Percentiles rank a stretch among this genome's conserved stretches.
Evolutionary conservation across 148 eudicot species (phyloP).

Genomic region (Dysphania ambrosioides): DNA sequence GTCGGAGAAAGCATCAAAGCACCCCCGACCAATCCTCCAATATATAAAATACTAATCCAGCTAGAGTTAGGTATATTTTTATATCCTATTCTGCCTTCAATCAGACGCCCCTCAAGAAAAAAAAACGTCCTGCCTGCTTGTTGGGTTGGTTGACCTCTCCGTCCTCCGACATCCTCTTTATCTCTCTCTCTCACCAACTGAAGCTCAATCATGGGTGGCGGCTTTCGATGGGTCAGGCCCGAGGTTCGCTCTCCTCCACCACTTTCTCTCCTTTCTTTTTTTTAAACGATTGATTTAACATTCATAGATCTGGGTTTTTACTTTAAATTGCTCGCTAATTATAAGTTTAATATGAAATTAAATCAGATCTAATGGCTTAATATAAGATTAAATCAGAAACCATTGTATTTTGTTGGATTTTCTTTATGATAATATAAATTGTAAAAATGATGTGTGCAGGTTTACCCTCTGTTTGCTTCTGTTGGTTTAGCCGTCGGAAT

Average conservation of each 20-base stretch:
- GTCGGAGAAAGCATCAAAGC: too few species aligned
- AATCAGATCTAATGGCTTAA: conserved; percentile 27
- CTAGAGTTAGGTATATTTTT: neutral
- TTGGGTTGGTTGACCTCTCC: neutral
- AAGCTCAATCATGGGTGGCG: conserved; percentile 6
- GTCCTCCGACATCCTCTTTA: too few species aligned
- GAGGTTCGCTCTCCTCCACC: conserved; percentile 44
- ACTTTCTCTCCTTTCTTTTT: too few species aligned
- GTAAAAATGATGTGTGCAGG: conserved; percentile 29
- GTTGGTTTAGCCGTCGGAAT: conserved; percentile 78
- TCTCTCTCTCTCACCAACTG: neutral
- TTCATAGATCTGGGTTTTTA: neutral
- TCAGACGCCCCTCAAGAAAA: neutral
- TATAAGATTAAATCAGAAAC: neutral
- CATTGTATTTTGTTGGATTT: neutral
- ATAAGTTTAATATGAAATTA: neutral
- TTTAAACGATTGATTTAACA: too few species aligned
- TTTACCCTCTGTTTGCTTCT: conserved; percentile 68
- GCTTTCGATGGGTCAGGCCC: conserved; percentile 72
- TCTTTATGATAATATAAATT: too few species aligned
- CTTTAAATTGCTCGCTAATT: neutral
- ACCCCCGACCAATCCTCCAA: too few species aligned
- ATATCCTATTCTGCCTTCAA: neutral
- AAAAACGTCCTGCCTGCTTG: conserved; percentile 24
- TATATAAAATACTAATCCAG: neutral